Conservation (phyloP, 1,284 basidiomycete species). For the Cryptococcus sp. region DNA sequence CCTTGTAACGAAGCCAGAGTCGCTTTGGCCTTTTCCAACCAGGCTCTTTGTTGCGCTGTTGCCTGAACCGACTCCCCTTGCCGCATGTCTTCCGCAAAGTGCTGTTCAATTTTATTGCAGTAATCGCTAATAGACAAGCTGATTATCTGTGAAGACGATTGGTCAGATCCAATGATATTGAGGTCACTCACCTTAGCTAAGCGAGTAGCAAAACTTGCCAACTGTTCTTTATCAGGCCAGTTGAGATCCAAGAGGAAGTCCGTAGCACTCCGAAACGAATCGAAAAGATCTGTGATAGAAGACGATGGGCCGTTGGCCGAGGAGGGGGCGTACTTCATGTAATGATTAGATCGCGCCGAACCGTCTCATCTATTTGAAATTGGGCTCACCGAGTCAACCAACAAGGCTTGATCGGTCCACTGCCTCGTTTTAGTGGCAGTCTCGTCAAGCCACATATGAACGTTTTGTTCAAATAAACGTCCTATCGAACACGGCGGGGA, state of each 20-base stretch:
- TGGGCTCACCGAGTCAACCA: constrained; percentile 72
- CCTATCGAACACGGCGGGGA: too few relatives aligned
- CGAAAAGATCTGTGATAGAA: constrained; percentile 94
- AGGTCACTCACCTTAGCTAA: constrained; percentile 68
- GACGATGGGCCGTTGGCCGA: constrained; percentile 84
- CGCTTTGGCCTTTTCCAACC: constrained; percentile 90
- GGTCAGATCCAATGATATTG: background rate
- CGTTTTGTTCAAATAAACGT: constrained; percentile 77
- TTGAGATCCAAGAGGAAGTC: constrained; percentile 83
- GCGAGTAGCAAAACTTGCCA: constrained; percentile 85
- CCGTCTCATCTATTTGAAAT: too few relatives aligned
- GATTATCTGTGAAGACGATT: constrained; percentile 64
- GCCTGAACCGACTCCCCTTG: constrained; percentile 34
- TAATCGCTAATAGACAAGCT: constrained; percentile 92
- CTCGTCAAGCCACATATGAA: constrained; percentile 84
- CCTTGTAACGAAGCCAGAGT: constrained; percentile 66
- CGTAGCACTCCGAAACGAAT: constrained; percentile 87
- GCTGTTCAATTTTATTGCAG: constrained; percentile 78
- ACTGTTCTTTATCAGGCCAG: constrained; percentile 88
- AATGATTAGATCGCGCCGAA: background rate
- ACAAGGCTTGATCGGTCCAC: constrained; percentile 93
- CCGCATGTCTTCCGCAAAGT: constrained; percentile 88
- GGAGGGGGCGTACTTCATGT: constrained; percentile 75
- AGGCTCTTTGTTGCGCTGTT: constrained; percentile 76
- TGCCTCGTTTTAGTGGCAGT: constrained; percentile 87